Conservation (phyloP, 1,284 basidiomycete genomes). For the Trichosporon ovoides region DNA sequence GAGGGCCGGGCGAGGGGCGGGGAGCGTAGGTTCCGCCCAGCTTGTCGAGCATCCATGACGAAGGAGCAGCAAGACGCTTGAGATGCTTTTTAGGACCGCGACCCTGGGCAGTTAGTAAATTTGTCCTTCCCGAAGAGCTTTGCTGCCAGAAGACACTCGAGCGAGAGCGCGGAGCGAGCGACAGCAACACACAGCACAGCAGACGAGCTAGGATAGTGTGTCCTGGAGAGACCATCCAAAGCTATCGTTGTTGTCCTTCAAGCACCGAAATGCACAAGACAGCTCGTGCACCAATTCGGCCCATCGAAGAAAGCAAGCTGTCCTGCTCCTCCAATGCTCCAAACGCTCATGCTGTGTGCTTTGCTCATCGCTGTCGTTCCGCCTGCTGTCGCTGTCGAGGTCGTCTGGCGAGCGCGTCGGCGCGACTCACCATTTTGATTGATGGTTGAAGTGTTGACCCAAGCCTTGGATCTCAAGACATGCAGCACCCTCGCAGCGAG, state of each 20-base stretch:
- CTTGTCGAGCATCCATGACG: conserved; percentile 99
- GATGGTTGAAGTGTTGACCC: conserved; percentile 13
- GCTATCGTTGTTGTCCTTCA: neutral
- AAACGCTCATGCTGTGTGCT: neutral
- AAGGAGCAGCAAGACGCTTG: conserved; percentile 95
- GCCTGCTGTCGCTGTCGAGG: conserved; percentile 6
- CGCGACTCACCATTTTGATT: conserved; percentile 22
- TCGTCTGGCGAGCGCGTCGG: conserved; percentile 6
- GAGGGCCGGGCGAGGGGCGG: conserved; percentile 94
- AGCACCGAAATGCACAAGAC: no score
- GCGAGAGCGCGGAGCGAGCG: neutral
- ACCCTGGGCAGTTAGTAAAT: conserved; percentile 55
- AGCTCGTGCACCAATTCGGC: neutral
- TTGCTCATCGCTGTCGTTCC: neutral
- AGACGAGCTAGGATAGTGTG: neutral
- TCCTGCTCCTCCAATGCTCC: neutral
- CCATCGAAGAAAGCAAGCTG: neutral
- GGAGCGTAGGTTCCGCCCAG: conserved; percentile 96
- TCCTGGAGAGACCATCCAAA: no score
- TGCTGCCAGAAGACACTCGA: neutral
- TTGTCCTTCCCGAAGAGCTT: neutral
- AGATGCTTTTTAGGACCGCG: conserved; percentile 99
- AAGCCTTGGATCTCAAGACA: conserved; percentile 2
- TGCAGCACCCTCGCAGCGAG: neutral
- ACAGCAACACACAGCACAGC: neutral